A percentile compares a stretch with the other conserved stretches of the same genome.
Evolutionary conservation across 306 rosid species (phyloP).

Genomic region (Corylus heterophylla): DNA sequence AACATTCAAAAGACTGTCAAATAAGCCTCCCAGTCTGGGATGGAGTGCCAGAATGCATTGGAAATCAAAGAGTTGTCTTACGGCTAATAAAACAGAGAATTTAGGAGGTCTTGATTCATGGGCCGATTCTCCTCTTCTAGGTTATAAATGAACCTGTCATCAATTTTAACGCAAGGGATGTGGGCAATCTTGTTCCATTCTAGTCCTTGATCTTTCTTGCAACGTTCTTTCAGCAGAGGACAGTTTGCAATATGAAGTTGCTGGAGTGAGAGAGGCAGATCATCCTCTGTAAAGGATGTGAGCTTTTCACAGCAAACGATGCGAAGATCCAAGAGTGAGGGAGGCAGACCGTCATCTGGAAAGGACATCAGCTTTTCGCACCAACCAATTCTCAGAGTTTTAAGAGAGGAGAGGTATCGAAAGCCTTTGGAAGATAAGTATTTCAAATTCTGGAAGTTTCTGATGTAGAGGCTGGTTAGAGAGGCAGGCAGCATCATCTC

Average conservation of each 20-base stretch:
- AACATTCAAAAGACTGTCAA: too few species aligned
- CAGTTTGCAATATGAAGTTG: fast-evolving
- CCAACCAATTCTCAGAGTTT: fast-evolving
- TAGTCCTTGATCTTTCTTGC: neutral
- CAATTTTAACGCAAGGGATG: neutral
- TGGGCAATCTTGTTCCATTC: constrained; percentile 11
- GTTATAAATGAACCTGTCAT: too few species aligned
- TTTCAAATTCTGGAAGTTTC: constrained; percentile 5
- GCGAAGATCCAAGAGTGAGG: neutral
- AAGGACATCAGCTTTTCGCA: constrained; percentile 3
- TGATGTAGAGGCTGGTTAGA: neutral
- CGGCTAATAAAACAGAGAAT: too few species aligned
- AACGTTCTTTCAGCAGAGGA: constrained; percentile 7
- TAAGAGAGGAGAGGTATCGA: constrained; percentile 27
- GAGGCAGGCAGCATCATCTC: constrained; percentile 19
- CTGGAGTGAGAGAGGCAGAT: neutral
- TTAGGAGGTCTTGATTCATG: too few species aligned
- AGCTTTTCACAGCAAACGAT: neutral
- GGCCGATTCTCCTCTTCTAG: too few species aligned
- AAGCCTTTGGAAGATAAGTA: constrained; percentile 11
- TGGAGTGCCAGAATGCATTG: neutral
- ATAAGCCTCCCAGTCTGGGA: too few species aligned
- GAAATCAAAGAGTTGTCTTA: too few species aligned
- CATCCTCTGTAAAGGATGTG: neutral
- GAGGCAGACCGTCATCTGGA: neutral